Base-by-base conservation (phyloP, 1,284 basidiomycete species). In the Puccinia coronata region DNA sequence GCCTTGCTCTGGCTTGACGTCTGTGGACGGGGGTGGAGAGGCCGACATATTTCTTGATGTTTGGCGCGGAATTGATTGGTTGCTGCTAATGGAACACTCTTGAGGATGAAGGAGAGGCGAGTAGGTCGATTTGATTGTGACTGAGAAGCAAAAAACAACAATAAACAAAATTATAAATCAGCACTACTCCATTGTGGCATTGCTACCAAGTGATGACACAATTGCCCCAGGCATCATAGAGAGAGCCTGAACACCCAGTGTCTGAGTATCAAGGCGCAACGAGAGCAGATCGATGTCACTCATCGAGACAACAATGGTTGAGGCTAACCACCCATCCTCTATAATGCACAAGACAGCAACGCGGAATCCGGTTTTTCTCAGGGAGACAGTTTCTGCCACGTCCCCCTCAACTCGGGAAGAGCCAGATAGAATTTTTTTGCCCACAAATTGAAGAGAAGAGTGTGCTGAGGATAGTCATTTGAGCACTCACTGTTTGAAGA, bases 401-500 rank as follows among this genome's bases (percentile, higher is more conserved):
- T 47, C 43, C 43, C 43, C 43, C 43, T 47, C 43, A 47, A 47
- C 4, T 71, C 5, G 11, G 23, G 51, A 6, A 41, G 9, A 49
- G 69, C 49, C n/a, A 8, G 3, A 18, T 23, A 49, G 28, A 51
- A 71, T 43, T 8, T n/a, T n/a, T n/a, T n/a, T n/a, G n/a, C n/a
- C n/a, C n/a, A n/a, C n/a, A n/a, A n/a, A n/a, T n/a, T n/a, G n/a
- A n/a, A n/a, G n/a, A n/a, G n/a, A n/a, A n/a, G 51, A 47, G 31
- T 47, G 31, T 41, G 20, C 14, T 39, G 63, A 67, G n/a, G 25
- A 3, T n/a, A n/a, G n/a, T n/a, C n/a, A n/a, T n/a, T n/a, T n/a
- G 39, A 18, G 5, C 36, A 49, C 69, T 71, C 47, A 71, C 69
- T 71, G 43, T 34, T 71, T 71, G 41, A 20, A 47, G 55, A 74